Conservation (phyloP, 352 stramenopile species). For the Globisporangium takayamanum region DNA sequence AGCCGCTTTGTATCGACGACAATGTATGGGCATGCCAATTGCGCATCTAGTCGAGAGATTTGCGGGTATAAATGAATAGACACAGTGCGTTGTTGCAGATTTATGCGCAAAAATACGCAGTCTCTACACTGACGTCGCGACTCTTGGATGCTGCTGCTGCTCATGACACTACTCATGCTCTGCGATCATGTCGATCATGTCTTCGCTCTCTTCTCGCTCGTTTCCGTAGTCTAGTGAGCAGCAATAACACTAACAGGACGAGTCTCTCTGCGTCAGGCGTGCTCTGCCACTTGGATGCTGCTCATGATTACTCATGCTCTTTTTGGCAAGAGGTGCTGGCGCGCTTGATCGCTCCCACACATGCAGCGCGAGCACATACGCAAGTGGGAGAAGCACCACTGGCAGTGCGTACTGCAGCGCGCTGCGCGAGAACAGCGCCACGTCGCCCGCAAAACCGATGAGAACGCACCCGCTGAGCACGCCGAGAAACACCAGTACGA, state of each 20-base stretch:
- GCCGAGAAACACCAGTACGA: conserved; percentile 18
- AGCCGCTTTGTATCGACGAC: neutral
- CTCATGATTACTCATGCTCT: neutral
- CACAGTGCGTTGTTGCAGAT: too few species aligned
- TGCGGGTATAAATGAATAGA: neutral
- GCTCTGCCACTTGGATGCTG: too few species aligned
- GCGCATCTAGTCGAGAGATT: neutral
- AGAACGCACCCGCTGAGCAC: conserved; percentile 32
- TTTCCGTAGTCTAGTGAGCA: too few species aligned
- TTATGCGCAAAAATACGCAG: too few species aligned
- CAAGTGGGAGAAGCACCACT: conserved; percentile 41
- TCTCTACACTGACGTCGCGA: too few species aligned
- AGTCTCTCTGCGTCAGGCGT: too few species aligned
- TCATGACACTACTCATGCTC: too few species aligned
- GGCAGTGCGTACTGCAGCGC: conserved; percentile 33
- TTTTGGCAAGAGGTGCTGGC: neutral
- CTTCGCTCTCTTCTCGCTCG: too few species aligned
- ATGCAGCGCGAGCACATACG: conserved; percentile 39
- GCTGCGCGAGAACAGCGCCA: conserved; percentile 26
- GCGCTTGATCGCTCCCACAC: conserved; percentile 28
- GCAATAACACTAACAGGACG: too few species aligned
- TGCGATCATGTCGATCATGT: too few species aligned
- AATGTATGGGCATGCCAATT: neutral
- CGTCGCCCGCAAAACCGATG: conserved; percentile 29
- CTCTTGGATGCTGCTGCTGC: too few species aligned